Percentiles rank a stretch among this genome's conserved stretches.
These are phyloP conservation scores for Excoecaria agallocha DNA, from an alignment of 345 rosid species.

Conservation along the genomic window DNA sequence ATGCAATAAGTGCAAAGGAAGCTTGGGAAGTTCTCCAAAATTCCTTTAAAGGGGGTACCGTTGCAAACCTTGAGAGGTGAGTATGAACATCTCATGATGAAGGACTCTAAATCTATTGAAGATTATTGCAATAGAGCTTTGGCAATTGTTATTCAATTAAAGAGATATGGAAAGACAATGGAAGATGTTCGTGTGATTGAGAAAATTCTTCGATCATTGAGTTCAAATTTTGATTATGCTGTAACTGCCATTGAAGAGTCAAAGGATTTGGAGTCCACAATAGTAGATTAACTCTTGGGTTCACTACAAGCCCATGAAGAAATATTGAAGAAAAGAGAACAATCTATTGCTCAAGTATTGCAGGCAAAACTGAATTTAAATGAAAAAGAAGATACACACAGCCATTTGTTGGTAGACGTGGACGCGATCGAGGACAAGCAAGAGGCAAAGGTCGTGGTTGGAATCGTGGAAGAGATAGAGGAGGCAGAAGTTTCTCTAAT, in stretches of 20 bases:
- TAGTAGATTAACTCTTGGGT: not conserved
- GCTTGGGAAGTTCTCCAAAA: constrained; percentile 1
- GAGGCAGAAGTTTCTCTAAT: too few relatives aligned
- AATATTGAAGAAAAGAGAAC: not conserved
- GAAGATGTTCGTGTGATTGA: not conserved
- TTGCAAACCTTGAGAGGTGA: constrained; percentile 8
- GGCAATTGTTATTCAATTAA: constrained; percentile 1
- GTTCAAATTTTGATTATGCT: constrained; percentile 7
- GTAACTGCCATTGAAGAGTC: constrained; percentile 14
- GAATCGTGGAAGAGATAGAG: too few relatives aligned
- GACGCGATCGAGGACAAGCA: too few relatives aligned
- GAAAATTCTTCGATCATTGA: constrained; percentile 1
- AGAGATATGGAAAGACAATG: constrained; percentile 7
- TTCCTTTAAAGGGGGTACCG: constrained; percentile 1
- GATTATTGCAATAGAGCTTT: not conserved
- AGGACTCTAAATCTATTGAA: not conserved
- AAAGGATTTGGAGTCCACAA: constrained; percentile 1
- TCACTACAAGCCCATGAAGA: constrained; percentile 16
- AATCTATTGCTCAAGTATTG: too few relatives aligned
- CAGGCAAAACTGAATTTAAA: too few relatives aligned
- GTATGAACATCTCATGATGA: not conserved
- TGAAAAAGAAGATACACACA: too few relatives aligned
- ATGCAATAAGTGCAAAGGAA: not conserved
- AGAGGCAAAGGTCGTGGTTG: too few relatives aligned
- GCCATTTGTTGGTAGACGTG: too few relatives aligned